These are phyloP conservation scores for Erysimum cheiranthoides DNA, from an alignment of 345 rosid genomes.

Conservation along the genomic window DNA sequence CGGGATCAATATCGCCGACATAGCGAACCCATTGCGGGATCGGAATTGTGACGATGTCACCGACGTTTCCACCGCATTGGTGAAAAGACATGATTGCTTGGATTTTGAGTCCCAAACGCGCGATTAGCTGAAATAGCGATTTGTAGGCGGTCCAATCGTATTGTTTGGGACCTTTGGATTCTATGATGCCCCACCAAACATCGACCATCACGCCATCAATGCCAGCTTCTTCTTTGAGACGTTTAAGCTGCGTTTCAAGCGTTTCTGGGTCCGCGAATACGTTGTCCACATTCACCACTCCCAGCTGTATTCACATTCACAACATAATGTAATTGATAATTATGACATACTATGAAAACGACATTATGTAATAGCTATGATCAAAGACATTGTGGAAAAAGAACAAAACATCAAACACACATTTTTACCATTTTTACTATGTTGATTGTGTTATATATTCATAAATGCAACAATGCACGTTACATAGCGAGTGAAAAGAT, in stretches of 20 bases:
- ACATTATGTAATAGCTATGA: background rate
- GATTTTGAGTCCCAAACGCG: conserved; percentile 57
- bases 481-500: background rate
- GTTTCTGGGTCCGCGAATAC: conserved; percentile 49
- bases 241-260: conserved; percentile 61
- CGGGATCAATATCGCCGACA: conserved; percentile 61
- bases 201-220: conserved; percentile 87
- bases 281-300: conserved; percentile 63
- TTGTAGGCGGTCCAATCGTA: conserved; percentile 84
- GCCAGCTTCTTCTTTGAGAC: conserved; percentile 65
- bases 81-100: conserved; percentile 91
- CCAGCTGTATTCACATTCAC: conserved; percentile 55
- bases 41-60: conserved; percentile 76
- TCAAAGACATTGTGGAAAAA: background rate
- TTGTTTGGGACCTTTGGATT: conserved; percentile 62
- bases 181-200: conserved; percentile 88
- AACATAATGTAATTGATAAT: background rate
- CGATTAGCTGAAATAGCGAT: conserved; percentile 61
- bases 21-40: conserved; percentile 76
- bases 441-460: background rate
- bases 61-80: conserved; percentile 88
- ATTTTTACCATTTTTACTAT: background rate
- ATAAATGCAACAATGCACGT: background rate
- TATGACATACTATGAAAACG: too few relatives aligned
- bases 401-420: background rate